Base-by-base conservation (phyloP, 1,139 yeast species). In the Candida frijolesensis region DNA sequence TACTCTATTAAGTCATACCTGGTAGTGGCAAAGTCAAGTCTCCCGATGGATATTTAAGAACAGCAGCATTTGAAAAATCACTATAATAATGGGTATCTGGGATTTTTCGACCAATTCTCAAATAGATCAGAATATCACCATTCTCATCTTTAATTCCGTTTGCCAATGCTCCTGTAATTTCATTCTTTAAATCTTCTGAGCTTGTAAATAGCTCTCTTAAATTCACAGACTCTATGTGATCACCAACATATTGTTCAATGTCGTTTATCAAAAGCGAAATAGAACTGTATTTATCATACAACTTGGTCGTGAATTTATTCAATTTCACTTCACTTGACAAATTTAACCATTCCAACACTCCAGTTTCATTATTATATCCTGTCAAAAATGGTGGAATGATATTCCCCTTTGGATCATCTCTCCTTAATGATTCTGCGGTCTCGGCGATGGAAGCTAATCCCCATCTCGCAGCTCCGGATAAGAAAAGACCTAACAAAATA, bases 401-500 rank as follows among this genome's bases (percentile, higher is more conserved):
- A 11, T 68, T 75, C 0, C 87, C 88, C 42, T 81, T 74, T 0
- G 96, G 96, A 57, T 89, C 97, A 27, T 87, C 87, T 57, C 97
- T 72, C 53, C 83, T 68, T 45, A 91, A 68, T 12, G 90, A 80
- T 11, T 77, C 71, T 44, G 80, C 80, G 0, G 97, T 90, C 62
- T 92, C 97, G 1, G 88, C 83, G 52, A 92, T 84, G 19, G 96
- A 85, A 2, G 96, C 98, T 61, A 87, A 84, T 48, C 95, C 97
- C 99, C 99, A 92, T 52, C 96, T 75, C 0, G 96, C 84, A 1
- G 90, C 83, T 0, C 99, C 99, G 19, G 94, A 87, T 8, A 91
- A 76, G 50, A 88, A 79, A 37, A 92, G 72, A 0, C 98, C 99
- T 1, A 89, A 66, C 25, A 94, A 71, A 1, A 94, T 78, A 1